Percentiles rank a stretch among this genome's conserved stretches.
Evolutionary conservation across 2,329 filamentous ascomycete species (phyloP).

Genomic region (Xylaria polymorpha): DNA sequence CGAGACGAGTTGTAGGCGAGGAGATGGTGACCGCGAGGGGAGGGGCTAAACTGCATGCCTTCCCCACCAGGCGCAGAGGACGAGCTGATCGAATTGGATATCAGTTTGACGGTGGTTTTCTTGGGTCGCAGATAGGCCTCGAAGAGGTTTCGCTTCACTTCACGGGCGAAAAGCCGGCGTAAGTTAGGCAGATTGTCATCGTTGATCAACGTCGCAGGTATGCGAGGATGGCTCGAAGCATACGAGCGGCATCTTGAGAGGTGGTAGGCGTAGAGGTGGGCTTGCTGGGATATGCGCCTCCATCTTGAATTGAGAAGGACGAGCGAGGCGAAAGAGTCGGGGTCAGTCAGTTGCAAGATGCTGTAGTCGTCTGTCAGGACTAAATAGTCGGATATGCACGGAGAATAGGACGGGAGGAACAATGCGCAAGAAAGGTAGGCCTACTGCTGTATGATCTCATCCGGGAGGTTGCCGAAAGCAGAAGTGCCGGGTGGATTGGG

Average conservation of each 20-base stretch:
- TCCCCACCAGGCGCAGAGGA: conserved; percentile 86
- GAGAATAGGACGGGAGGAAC: conserved; percentile 22
- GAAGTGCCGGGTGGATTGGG: conserved; percentile 40
- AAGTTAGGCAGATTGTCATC: conserved; percentile 68
- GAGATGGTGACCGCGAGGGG: conserved; percentile 77
- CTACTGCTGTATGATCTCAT: conserved; percentile 78
- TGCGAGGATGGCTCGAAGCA: conserved; percentile 59
- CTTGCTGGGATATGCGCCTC: conserved; percentile 71
- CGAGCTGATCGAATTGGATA: conserved; percentile 86
- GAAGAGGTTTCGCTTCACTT: conserved; percentile 82
- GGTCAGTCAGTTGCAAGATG: conserved; percentile 69
- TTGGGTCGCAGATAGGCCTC: conserved; percentile 78
- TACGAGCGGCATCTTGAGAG: conserved; percentile 71
- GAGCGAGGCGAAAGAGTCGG: conserved; percentile 74
- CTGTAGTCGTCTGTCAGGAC: conserved; percentile 53
- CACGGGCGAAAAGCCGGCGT: conserved; percentile 73
- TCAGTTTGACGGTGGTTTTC: conserved; percentile 79
- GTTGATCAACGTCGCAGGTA: conserved; percentile 52
- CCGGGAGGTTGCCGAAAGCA: conserved; percentile 69
- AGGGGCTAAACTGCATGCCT: conserved; percentile 85
- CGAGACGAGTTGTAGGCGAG: conserved; percentile 87
- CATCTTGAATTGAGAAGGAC: conserved; percentile 73
- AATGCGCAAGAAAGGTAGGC: conserved; percentile 21
- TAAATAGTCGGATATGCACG: conserved; percentile 11
- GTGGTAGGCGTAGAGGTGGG: conserved; percentile 72